Base-by-base conservation (phyloP, 495 filamentous ascomycete genomes). In the Lindgomyces ingoldianus region DNA sequence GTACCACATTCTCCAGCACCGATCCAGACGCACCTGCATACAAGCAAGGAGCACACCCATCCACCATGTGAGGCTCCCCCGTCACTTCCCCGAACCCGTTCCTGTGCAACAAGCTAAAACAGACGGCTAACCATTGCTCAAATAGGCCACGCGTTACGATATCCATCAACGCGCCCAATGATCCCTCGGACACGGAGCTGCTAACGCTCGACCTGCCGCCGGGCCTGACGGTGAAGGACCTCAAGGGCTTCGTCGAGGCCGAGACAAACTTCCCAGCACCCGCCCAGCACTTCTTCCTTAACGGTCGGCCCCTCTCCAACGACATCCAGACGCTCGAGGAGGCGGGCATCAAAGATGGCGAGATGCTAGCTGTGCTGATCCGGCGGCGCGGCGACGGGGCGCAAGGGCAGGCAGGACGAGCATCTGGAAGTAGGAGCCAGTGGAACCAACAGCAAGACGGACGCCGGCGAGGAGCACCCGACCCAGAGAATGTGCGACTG, bases 311-410 rank as follows among this genome's bases (percentile, higher is more conserved):
- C 22, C 85, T 98, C 51, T 79, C 75, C 47, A 87, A 91, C 74
- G 87, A 93, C 65, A 74, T 81, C 25, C 89, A 89, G 74, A 96
- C 91, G 4, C 81, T 98, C 50, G 82, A 89, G 57, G 83, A 94
- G 65, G 84, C 90, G n/a, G 83, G 87, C 10, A 89, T 98, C 67
- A 84, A 79, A 26, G 90, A 96, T 76, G 91, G 91, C 53, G 95
- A 97, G 64, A 93, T 98, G 91, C 80, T 98, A 39, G 91, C 88
- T 12, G 81, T 96, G 53, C 88, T 93, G 73, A 86, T 93, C 57
- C 70, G 67, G 57, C 46, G 29, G 53, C 60, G 62, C 64, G 69
- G 64, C 60, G 65, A 49, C 39, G 52, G 51, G 9, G 51, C 51
- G 55, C 64, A 64, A 61, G 64, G 50, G 51, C 67, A 67, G 73